A percentile compares a stretch with the other conserved stretches of the same genome.
Evolutionary conservation across 1,284 basidiomycete genomes (phyloP).

Genomic region (Sparassis latifolia): DNA sequence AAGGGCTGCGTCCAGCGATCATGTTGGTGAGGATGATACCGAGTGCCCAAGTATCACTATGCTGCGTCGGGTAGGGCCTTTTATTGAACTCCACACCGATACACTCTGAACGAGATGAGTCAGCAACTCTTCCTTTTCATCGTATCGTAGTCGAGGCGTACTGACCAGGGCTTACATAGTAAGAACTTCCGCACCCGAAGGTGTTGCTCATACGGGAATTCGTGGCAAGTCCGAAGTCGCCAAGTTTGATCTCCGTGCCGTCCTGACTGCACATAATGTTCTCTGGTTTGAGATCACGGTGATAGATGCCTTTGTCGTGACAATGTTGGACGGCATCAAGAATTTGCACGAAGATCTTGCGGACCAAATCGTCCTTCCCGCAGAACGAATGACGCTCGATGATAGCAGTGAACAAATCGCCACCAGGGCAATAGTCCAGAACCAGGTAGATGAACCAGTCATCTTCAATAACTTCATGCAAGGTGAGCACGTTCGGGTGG

Average conservation of each 20-base stretch:
- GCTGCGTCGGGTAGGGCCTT: slow-evolving; percentile 15
- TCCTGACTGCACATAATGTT: slow-evolving; percentile 50
- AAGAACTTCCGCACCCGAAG: slow-evolving; percentile 44
- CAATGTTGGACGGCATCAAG: slow-evolving; percentile 57
- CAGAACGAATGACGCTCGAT: slow-evolving; percentile 41
- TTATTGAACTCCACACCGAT: slow-evolving; percentile 19
- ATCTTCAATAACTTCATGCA: slow-evolving; percentile 53
- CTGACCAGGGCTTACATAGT: slow-evolving; percentile 56
- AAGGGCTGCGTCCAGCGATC: slow-evolving; percentile 83
- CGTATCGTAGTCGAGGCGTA: background rate
- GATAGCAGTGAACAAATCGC: slow-evolving; percentile 59
- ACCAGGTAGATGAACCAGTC: slow-evolving; percentile 52
- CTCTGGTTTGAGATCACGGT: slow-evolving; percentile 70
- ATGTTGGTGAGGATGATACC: slow-evolving; percentile 50
- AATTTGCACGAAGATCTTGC: slow-evolving; percentile 50
- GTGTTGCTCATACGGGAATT: slow-evolving; percentile 37
- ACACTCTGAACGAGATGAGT: slow-evolving; percentile 16
- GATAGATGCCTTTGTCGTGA: slow-evolving; percentile 54
- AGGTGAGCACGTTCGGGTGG: slow-evolving; percentile 51
- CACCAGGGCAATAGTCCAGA: slow-evolving; percentile 55
- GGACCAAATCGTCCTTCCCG: slow-evolving; percentile 42
- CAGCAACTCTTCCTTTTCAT: background rate
- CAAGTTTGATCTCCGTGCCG: slow-evolving; percentile 43
- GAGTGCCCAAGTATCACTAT: slow-evolving; percentile 26
- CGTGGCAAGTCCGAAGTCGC: slow-evolving; percentile 68